Evolutionary conservation across 73 alveolate genomes (phyloP), one percentile per base, ranked within the genome.

Genomic region (Paramecium sonneborni): DNA sequence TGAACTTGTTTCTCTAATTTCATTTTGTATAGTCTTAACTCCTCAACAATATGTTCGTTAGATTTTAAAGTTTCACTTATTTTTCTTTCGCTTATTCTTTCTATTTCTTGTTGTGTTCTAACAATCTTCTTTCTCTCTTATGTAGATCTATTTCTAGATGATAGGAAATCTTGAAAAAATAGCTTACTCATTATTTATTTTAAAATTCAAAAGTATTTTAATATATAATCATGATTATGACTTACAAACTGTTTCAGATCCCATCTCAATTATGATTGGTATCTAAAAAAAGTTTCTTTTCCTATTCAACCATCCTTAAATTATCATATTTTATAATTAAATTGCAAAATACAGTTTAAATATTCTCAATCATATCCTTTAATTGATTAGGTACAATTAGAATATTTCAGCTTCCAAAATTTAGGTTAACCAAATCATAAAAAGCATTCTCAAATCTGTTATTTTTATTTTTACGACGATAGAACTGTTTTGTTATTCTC

Each of bases 81-180:
- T 18, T 35, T 35, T 72, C 57, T 72, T 38, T 72, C 86, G 14
- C 86, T 72, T 32, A 38, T 37, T 72, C 86, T 4, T 72, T 72
- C 86, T 30, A 62, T 62, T 30, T 62, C 84, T 20, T 72, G 35
- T 72, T 72, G 58, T 72, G 86, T 72, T 38, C 20, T 32, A 9
- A 21, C 32, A 35, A 34, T 72, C 41, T 37, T 72, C n/a, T 41
- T 32, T 34, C 86, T 72, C 55, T 72, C 86, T 20, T 72, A 24
- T 20, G 35, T 35, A 28, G 86, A 72, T 18, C 57, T 32, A n/a
- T 58, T 72, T 21, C 86, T 30, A 12, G 67, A 30, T 20, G 58
- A 35, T 38, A 72, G 35, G 57, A 72, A 72, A 38, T 72, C 86
- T 37, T 72, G 35, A 72, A 72, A 72, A 62, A 72, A 72, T 23